These are phyloP conservation scores for Phaeosphaeriaceae sp. DNA, from an alignment of 2,329 filamentous ascomycete species.

Conservation along the genomic window DNA sequence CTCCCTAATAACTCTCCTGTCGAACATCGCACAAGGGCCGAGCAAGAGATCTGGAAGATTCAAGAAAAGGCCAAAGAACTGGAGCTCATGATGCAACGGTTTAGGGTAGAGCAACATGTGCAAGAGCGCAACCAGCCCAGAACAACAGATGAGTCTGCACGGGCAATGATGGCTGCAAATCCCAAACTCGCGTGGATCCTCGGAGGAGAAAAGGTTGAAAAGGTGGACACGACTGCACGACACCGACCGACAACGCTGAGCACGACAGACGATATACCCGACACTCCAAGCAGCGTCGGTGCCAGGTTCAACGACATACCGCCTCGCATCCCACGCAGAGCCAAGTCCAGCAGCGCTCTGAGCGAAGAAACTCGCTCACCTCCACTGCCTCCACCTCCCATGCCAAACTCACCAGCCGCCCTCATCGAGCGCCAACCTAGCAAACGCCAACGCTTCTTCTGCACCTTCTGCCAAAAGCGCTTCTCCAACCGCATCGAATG, in stretches of 20 bases:
- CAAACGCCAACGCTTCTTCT: slow-evolving; percentile 29
- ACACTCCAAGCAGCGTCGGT: slow-evolving; percentile 18
- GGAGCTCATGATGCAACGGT: slow-evolving; percentile 18
- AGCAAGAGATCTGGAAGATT: slow-evolving; percentile 25
- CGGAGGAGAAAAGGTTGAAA: slow-evolving; percentile 20
- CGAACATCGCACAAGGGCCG: slow-evolving; percentile 25
- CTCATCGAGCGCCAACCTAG: slow-evolving; percentile 16
- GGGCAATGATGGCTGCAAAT: slow-evolving; percentile 26
- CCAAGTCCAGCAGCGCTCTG: slow-evolving; percentile 26
- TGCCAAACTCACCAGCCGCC: background rate
- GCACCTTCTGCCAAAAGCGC: slow-evolving; percentile 35
- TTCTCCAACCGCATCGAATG: slow-evolving; percentile 59
- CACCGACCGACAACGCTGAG: background rate
- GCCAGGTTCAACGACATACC: slow-evolving; percentile 4
- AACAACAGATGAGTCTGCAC: slow-evolving; percentile 30
- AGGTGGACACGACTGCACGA: slow-evolving; percentile 5
- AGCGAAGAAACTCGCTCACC: slow-evolving; percentile 14
- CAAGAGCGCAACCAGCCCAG: slow-evolving; percentile 6
- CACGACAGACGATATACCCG: slow-evolving; percentile 8
- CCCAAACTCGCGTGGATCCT: slow-evolving; percentile 35
- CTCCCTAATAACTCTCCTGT: slow-evolving; percentile 15
- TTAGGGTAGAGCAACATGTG: slow-evolving; percentile 14
- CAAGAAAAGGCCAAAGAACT: slow-evolving; percentile 26
- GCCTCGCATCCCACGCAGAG: slow-evolving; percentile 8
- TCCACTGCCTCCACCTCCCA: background rate